Percentiles rank a stretch among this genome's conserved stretches.
Evolutionary conservation across 768 basidiomycete species (phyloP).

Genomic region (Mycena floridula): DNA sequence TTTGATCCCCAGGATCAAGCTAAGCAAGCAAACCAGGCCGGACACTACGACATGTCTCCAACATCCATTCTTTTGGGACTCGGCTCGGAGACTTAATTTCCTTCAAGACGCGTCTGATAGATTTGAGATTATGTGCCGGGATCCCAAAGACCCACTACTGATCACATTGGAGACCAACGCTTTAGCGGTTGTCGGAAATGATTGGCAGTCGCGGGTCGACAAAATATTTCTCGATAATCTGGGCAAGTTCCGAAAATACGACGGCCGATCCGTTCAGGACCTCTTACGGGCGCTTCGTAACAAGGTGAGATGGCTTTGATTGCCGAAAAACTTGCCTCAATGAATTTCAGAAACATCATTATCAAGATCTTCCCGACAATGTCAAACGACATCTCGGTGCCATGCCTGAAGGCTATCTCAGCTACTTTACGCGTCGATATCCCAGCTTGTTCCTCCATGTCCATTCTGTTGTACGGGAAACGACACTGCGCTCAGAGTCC

Average conservation of each 20-base stretch:
- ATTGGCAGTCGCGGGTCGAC: slow-evolving; percentile 87
- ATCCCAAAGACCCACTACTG: slow-evolving; percentile 76
- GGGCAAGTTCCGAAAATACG: slow-evolving; percentile 97
- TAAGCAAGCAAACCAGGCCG: slow-evolving; percentile 54
- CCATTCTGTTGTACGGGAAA: slow-evolving; percentile 70
- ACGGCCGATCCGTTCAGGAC: slow-evolving; percentile 87
- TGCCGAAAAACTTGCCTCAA: slow-evolving; percentile 1
- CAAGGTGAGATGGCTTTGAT: slow-evolving; percentile 53
- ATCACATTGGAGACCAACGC: slow-evolving; percentile 71
- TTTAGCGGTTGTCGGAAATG: slow-evolving; percentile 69
- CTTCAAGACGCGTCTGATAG: slow-evolving; percentile 97
- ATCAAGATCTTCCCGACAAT: slow-evolving; percentile 87
- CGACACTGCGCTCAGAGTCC: slow-evolving; percentile 71
- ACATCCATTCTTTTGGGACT: slow-evolving; percentile 97
- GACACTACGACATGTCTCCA: slow-evolving; percentile 82
- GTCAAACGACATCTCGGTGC: slow-evolving; percentile 85
- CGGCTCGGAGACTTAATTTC: slow-evolving; percentile 80
- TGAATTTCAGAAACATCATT: slow-evolving; percentile 9
- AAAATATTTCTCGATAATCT: slow-evolving; percentile 89
- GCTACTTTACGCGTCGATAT: slow-evolving; percentile 92
- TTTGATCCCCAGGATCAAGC: slow-evolving; percentile 1
- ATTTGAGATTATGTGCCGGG: slow-evolving; percentile 96
- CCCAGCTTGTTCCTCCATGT: slow-evolving; percentile 91
- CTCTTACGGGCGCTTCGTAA: slow-evolving; percentile 89
- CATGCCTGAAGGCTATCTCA: slow-evolving; percentile 88